Evolutionary conservation across 2,329 filamentous ascomycete species (phyloP).

Genomic region (Fusarium neocosmosporiellum): DNA sequence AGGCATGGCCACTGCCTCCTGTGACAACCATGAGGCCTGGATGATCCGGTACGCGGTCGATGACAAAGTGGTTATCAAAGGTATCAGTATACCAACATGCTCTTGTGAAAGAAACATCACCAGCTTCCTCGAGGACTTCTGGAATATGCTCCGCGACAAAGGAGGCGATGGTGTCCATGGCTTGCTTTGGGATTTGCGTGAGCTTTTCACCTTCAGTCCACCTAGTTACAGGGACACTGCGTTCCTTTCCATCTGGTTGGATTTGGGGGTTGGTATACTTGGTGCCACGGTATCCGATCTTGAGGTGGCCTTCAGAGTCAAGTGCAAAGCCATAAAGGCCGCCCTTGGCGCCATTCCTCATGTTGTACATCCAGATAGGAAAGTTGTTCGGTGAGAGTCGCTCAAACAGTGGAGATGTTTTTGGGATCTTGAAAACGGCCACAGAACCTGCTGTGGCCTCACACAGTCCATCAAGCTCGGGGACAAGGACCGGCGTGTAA

Average conservation of each 20-base stretch:
- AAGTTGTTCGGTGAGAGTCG: conserved; percentile 57
- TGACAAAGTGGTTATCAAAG: conserved; percentile 28
- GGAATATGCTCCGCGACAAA: conserved; percentile 56
- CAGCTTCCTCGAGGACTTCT: conserved; percentile 47
- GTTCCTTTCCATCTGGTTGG: conserved; percentile 48
- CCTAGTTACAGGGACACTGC: conserved; percentile 54
- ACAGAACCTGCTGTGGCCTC: conserved; percentile 62
- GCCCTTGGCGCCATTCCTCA: conserved; percentile 21
- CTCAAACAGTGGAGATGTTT: conserved; percentile 48
- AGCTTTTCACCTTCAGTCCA: conserved; percentile 42
- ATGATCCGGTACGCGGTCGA: conserved; percentile 13
- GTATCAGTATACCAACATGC: conserved; percentile 58
- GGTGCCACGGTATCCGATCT: conserved; percentile 45
- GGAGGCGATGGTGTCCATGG: conserved; percentile 1
- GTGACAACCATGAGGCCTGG: conserved; percentile 22
- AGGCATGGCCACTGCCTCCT: conserved; percentile 21
- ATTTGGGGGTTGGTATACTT: conserved; percentile 53
- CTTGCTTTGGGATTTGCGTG: conserved; percentile 31
- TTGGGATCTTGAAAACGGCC: conserved; percentile 56
- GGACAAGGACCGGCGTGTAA: conserved; percentile 57
- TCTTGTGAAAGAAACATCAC: conserved; percentile 51
- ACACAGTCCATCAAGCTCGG: conserved; percentile 53
- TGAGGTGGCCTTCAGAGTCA: conserved; percentile 39
- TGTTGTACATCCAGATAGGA: conserved; percentile 53
- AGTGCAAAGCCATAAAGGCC: conserved; percentile 45